Percentiles rank a stretch among this genome's conserved stretches.
phyloP scores from a whole-genome alignment of 2,329 filamentous ascomycete genomes.

The Pseudogymnoascus sp. region DNA sequence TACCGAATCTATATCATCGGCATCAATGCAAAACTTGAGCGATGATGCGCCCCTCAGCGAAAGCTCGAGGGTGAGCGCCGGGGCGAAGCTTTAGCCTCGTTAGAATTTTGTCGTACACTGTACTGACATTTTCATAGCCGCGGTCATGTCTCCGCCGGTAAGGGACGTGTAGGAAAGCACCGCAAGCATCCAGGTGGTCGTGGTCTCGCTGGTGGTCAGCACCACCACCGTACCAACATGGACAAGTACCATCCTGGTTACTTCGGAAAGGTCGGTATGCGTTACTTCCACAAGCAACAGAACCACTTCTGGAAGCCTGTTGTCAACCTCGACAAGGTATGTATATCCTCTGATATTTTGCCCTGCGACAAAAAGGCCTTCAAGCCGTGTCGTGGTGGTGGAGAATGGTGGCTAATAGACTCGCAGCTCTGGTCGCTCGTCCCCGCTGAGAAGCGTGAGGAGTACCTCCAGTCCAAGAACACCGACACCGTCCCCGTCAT shows the following conservation, averaged over 20 bases:
- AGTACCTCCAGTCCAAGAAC: constrained; percentile 74
- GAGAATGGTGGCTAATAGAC: constrained; percentile 10
- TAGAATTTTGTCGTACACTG: constrained; percentile 11
- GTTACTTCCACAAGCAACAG: constrained; percentile 92
- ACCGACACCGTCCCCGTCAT: constrained; percentile 93
- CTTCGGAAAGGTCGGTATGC: constrained; percentile 96
- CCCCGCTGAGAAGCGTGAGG: constrained; percentile 84
- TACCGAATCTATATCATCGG: neutral
- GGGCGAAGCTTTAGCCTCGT: constrained; percentile 11
- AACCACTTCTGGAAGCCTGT: constrained; percentile 98
- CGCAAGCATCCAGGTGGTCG: constrained; percentile 80
- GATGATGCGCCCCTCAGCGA: constrained; percentile 5
- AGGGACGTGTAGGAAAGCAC: constrained; percentile 99
- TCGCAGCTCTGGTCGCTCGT: constrained; percentile 87
- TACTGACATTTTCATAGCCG: constrained; percentile 51
- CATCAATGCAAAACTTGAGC: constrained; percentile 4
- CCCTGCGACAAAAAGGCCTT: neutral
- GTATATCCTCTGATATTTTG: constrained; percentile 20
- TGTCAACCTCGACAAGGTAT: constrained; percentile 97
- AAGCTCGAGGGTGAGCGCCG: constrained; percentile 7
- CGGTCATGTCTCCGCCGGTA: constrained; percentile 96
- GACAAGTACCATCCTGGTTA: constrained; percentile 97
- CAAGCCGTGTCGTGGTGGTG: neutral
- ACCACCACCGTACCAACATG: constrained; percentile 93
- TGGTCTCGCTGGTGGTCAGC: constrained; percentile 95